Percentiles rank a stretch among this genome's conserved stretches.
phyloP scores from a whole-genome alignment of 2,329 filamentous ascomycete species.

The Paraconiothyrium brasiliense region DNA sequence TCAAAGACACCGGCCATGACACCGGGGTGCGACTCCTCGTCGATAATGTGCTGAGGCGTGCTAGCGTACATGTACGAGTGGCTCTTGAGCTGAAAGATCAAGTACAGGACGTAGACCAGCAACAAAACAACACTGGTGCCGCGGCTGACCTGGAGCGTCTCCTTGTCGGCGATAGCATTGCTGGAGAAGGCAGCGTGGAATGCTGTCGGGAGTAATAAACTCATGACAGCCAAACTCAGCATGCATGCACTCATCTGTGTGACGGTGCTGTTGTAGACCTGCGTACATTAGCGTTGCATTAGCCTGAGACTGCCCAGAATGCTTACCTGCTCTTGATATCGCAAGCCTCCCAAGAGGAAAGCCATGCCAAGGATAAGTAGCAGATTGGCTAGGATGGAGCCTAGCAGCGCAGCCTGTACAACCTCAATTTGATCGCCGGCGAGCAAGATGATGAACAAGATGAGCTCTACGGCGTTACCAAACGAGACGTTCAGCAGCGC shows the following conservation, averaged over 20 bases:
- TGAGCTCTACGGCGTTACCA: slow-evolving; percentile 63
- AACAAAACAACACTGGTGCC: slow-evolving; percentile 88
- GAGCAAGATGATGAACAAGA: slow-evolving; percentile 58
- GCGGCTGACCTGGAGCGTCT: slow-evolving; percentile 85
- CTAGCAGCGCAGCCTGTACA: slow-evolving; percentile 88
- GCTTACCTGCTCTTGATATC: slow-evolving; percentile 82
- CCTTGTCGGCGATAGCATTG: slow-evolving; percentile 67
- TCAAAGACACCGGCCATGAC: slow-evolving; percentile 84
- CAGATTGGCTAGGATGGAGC: slow-evolving; percentile 88
- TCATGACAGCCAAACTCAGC: slow-evolving; percentile 88
- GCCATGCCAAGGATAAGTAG: slow-evolving; percentile 91
- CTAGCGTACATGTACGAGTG: slow-evolving; percentile 92
- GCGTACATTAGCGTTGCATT: slow-evolving; percentile 23
- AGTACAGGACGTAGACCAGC: slow-evolving; percentile 82
- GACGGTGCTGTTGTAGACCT: slow-evolving; percentile 94
- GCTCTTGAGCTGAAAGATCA: slow-evolving; percentile 90
- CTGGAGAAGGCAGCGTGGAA: slow-evolving; percentile 88
- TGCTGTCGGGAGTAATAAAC: slow-evolving; percentile 86
- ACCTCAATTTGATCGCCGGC: slow-evolving; percentile 81
- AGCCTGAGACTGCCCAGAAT: neutral
- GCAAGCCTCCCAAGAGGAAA: slow-evolving; percentile 85
- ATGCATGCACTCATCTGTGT: slow-evolving; percentile 97
- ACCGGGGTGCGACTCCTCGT: slow-evolving; percentile 88
- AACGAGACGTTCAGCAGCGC: slow-evolving; percentile 63
- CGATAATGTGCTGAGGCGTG: slow-evolving; percentile 90